phyloP scores from a whole-genome alignment of 139 green algal genomes.

The Desmodesmus armatus region DNA sequence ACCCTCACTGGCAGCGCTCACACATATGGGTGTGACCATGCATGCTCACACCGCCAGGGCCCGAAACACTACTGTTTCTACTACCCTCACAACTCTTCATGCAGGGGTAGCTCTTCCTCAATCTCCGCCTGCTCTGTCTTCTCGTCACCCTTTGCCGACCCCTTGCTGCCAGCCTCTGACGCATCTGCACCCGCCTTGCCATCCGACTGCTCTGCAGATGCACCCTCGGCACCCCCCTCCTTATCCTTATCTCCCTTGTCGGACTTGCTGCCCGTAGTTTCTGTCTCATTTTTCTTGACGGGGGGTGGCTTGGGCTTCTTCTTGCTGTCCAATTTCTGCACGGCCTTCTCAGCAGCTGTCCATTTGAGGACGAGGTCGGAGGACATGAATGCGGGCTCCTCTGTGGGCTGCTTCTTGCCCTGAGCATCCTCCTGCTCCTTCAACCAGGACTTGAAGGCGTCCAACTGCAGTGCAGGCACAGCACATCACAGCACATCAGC shows the following conservation, averaged over 20 bases:
- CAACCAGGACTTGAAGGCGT: constrained; percentile 75
- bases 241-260: not conserved
- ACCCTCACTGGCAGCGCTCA: too few species aligned
- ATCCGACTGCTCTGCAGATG: not conserved
- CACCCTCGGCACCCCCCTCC: not conserved
- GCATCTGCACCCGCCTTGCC: not conserved
- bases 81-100: constrained; percentile 31
- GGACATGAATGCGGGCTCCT: constrained; percentile 73
- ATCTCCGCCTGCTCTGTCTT: not conserved
- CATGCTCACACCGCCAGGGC: too few species aligned
- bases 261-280: not conserved
- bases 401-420: constrained; percentile 61
- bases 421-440: constrained; percentile 72
- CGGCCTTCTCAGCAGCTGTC: constrained; percentile 56
- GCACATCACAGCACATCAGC: not conserved
- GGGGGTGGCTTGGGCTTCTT: constrained; percentile 68
- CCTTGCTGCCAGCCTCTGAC: not conserved
- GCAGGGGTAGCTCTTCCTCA: constrained; percentile 14
- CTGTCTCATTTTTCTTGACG: constrained; percentile 34
- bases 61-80: too few species aligned
- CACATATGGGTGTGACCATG: too few species aligned
- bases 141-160: not conserved
- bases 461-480: constrained; percentile 51
- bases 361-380: constrained; percentile 56
- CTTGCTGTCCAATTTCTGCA: constrained; percentile 77